Percentiles rank a stretch among this genome's conserved stretches.
These are phyloP conservation scores for Ophidiomyces ophidiicola DNA, from an alignment of 2,329 filamentous ascomycete genomes.

Conservation along the genomic window DNA sequence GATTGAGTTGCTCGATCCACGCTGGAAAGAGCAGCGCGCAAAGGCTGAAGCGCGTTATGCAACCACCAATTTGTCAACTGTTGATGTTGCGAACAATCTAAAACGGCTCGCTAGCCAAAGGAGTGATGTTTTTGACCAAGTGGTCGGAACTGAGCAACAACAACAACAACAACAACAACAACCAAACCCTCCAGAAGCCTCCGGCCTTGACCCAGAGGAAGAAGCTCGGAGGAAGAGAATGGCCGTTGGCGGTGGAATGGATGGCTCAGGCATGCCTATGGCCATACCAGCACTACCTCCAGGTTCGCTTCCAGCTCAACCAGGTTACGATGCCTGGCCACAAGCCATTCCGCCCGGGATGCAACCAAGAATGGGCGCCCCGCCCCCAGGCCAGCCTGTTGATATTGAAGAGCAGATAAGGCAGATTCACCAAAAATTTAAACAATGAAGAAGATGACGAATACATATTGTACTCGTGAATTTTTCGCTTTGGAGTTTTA, in stretches of 20 bases:
- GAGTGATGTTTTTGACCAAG: constrained; percentile 68
- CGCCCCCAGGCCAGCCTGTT: constrained; percentile 35
- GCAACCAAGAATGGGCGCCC: constrained; percentile 6
- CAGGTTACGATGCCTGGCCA: constrained; percentile 7
- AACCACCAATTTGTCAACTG: constrained; percentile 73
- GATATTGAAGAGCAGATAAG: constrained; percentile 81
- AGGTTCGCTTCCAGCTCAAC: constrained; percentile 1
- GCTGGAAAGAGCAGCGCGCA: constrained; percentile 90
- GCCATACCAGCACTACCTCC: constrained; percentile 4
- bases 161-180: constrained; percentile 16
- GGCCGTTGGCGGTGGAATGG: constrained; percentile 34
- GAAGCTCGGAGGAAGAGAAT: constrained; percentile 65
- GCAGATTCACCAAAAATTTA: constrained; percentile 49
- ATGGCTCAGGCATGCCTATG: constrained; percentile 45
- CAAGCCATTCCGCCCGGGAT: constrained; percentile 3
- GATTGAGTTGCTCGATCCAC: constrained; percentile 84
- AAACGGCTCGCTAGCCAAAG: constrained; percentile 88
- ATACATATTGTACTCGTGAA: background rate
- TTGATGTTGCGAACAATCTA: constrained; percentile 82
- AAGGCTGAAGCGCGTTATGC: constrained; percentile 75
- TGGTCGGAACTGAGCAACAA: constrained; percentile 11
- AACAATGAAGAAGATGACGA: constrained; percentile 18
- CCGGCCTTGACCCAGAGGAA: constrained; percentile 55
- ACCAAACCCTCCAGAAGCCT: constrained; percentile 43
- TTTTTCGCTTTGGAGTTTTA: no score